phyloP scores from a whole-genome alignment of 148 eudicot species.

The Vaccinium myrtillus region DNA sequence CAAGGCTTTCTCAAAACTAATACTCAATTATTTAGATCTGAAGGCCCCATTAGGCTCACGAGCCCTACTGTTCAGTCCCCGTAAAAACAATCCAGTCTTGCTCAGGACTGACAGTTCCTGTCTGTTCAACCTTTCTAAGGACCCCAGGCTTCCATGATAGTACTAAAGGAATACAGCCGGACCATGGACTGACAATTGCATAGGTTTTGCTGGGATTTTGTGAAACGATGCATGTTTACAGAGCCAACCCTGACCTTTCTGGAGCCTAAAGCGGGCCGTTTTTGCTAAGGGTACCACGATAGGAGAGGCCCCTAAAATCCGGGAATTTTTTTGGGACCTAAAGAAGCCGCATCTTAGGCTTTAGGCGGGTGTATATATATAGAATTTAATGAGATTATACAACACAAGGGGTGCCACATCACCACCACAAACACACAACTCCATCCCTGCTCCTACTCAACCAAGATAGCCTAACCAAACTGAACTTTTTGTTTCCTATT shows the following conservation, averaged over 20 bases:
- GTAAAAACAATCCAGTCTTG: background rate
- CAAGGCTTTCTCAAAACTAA: background rate
- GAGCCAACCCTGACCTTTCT: no score
- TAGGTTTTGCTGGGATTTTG: background rate
- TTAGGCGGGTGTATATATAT: no score
- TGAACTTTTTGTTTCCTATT: no score
- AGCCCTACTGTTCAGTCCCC: background rate
- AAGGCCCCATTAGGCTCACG: slow-evolving; percentile 8
- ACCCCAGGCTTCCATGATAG: background rate
- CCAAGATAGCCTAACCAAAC: no score
- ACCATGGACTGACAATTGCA: background rate
- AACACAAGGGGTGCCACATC: background rate
- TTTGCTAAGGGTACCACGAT: no score
- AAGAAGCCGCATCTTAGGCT: no score
- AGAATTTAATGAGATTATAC: background rate
- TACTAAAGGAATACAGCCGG: background rate
- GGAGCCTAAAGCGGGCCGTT: no score
- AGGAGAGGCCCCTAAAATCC: no score
- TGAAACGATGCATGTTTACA: background rate
- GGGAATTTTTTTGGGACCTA: no score
- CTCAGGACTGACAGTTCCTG: background rate
- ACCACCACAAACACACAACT: no score
- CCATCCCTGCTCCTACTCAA: no score
- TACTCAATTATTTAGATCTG: background rate
- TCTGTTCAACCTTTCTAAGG: background rate